Evolutionary conservation across 2,329 filamentous ascomycete species (phyloP).

Genomic region (Dothistroma septosporum): DNA sequence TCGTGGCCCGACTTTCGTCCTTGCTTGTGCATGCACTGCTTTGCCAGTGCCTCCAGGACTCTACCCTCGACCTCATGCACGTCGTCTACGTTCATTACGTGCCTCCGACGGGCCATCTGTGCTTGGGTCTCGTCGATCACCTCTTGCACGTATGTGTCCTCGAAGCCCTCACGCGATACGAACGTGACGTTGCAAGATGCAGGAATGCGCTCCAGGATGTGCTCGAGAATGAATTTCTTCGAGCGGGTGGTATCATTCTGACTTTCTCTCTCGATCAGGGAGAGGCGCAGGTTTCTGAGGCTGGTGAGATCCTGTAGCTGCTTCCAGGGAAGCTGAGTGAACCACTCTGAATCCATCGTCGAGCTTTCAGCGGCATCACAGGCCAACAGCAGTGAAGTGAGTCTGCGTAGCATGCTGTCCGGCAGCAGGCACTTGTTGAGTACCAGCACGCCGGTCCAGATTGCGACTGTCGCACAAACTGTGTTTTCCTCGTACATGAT

Average conservation of each 20-base stretch:
- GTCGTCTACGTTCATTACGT: background rate
- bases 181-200: slow-evolving; percentile 13
- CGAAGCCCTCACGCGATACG: slow-evolving; percentile 11
- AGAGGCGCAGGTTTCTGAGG: slow-evolving; percentile 15
- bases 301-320: slow-evolving; percentile 15
- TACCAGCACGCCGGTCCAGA: slow-evolving; percentile 1
- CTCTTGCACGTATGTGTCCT: slow-evolving; percentile 15
- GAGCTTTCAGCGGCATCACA: slow-evolving; percentile 1
- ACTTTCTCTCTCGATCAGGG: slow-evolving; percentile 12
- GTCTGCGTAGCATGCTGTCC: slow-evolving; percentile 2
- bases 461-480: slow-evolving; percentile 6
- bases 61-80: slow-evolving; percentile 11
- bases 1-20: slow-evolving; percentile 14
- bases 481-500: slow-evolving; percentile 37
- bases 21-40: slow-evolving; percentile 4
- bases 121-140: slow-evolving; percentile 7
- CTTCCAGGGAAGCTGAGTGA: slow-evolving; percentile 10
- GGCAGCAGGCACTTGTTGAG: slow-evolving; percentile 8
- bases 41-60: slow-evolving; percentile 7
- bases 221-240: slow-evolving; percentile 12
- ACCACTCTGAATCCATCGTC: background rate
- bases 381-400: slow-evolving; percentile 15
- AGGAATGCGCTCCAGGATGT: slow-evolving; percentile 25
- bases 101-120: background rate
- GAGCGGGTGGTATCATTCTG: background rate